Percentiles rank a stretch among this genome's conserved stretches.
Evolutionary conservation across 2,329 filamentous ascomycete genomes (phyloP).

Genomic region (Lachnellula subtilissima): DNA sequence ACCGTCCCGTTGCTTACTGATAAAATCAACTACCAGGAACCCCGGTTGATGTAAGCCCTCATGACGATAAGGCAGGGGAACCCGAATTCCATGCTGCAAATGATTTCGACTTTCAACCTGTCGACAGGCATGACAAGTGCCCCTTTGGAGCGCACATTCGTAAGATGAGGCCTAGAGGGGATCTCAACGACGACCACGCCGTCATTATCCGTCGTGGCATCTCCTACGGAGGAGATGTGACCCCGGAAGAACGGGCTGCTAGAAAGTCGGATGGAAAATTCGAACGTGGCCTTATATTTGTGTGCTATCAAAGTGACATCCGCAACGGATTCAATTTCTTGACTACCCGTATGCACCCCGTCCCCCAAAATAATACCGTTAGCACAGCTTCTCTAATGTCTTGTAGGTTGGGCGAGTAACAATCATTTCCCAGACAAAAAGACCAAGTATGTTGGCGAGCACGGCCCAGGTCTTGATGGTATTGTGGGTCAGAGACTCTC

Average conservation of each 20-base stretch:
- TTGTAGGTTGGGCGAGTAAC: constrained; percentile 23
- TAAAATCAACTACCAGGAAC: constrained; percentile 25
- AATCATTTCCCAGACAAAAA: constrained; percentile 21
- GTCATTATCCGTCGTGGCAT: constrained; percentile 43
- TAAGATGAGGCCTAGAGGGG: constrained; percentile 40
- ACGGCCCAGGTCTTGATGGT: constrained; percentile 33
- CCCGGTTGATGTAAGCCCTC: constrained; percentile 31
- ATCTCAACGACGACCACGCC: constrained; percentile 30
- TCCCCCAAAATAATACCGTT: no score
- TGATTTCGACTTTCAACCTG: constrained; percentile 34
- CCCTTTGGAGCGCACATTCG: constrained; percentile 44
- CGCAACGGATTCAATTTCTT: constrained; percentile 38
- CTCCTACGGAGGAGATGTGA: constrained; percentile 37
- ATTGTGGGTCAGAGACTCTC: constrained; percentile 32
- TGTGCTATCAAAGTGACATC: constrained; percentile 42
- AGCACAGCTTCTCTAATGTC: no score
- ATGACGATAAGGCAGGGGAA: constrained; percentile 30
- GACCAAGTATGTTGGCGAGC: constrained; percentile 3
- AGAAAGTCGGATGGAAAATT: constrained; percentile 20
- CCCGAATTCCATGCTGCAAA: constrained; percentile 25
- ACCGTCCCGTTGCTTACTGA: not conserved
- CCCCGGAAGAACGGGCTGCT: constrained; percentile 27
- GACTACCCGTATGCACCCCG: constrained; percentile 30
- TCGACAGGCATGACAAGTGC: constrained; percentile 34
- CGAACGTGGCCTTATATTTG: constrained; percentile 42